Percentiles rank a stretch among this genome's conserved stretches.
phyloP scores from a whole-genome alignment of 192 early-diverging fungal species.

The Mortierella alpina region DNA sequence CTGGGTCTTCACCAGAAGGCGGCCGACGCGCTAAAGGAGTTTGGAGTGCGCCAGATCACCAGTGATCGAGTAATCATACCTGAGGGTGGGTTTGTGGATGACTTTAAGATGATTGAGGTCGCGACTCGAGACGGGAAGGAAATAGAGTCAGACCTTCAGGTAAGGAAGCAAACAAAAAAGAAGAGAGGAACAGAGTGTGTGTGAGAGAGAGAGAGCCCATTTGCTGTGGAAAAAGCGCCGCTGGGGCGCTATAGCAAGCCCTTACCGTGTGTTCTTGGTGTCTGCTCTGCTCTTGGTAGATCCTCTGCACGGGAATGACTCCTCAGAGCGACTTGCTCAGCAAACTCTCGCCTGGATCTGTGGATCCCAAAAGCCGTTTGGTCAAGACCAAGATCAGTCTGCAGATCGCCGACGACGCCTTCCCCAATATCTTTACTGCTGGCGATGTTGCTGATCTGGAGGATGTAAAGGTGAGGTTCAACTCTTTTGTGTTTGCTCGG shows the following conservation, averaged over 20 bases:
- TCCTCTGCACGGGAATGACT: slow-evolving; percentile 79
- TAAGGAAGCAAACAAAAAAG: slow-evolving; percentile 15
- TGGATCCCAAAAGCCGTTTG: slow-evolving; percentile 66
- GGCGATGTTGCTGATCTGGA: slow-evolving; percentile 75
- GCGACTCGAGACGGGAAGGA: slow-evolving; percentile 56
- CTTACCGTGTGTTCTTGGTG: neutral
- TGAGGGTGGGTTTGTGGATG: slow-evolving; percentile 64
- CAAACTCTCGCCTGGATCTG: slow-evolving; percentile 62
- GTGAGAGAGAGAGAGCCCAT: no score
- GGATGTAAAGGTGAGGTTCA: slow-evolving; percentile 48
- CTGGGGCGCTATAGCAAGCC: neutral
- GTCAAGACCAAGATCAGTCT: slow-evolving; percentile 76
- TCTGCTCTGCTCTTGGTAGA: slow-evolving; percentile 52
- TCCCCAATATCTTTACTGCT: slow-evolving; percentile 76
- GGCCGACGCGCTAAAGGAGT: slow-evolving; percentile 61
- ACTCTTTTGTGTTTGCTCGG: neutral
- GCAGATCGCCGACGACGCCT: slow-evolving; percentile 67
- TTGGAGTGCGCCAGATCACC: slow-evolving; percentile 54
- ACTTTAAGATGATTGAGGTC: slow-evolving; percentile 58
- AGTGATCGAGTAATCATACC: slow-evolving; percentile 70
- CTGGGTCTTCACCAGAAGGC: slow-evolving; percentile 64
- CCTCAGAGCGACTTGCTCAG: slow-evolving; percentile 74
- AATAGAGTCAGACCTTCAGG: slow-evolving; percentile 59
- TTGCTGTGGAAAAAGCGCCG: neutral
- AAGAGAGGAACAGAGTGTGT: neutral